A percentile compares a stretch with the other conserved stretches of the same genome.
phyloP scores from a whole-genome alignment of 164 flowering plant species.

The Umbellularia californica region DNA sequence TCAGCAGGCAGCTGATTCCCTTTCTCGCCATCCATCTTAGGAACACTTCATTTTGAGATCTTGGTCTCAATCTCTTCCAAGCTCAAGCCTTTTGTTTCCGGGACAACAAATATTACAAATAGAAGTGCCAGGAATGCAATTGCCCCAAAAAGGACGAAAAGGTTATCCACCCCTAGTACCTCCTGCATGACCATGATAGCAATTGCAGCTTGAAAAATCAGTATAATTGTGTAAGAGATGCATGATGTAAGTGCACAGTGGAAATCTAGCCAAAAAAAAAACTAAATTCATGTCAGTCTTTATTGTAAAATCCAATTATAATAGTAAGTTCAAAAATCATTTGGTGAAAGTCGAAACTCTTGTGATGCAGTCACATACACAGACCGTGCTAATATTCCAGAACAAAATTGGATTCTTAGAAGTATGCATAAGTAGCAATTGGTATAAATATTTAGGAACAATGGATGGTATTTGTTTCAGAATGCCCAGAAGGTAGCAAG shows the following conservation, averaged over 20 bases:
- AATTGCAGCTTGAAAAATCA: background rate
- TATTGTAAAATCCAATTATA: no score
- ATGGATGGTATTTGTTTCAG: background rate
- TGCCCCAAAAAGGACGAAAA: conserved; percentile 76
- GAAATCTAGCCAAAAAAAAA: no score
- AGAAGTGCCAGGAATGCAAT: conserved; percentile 67
- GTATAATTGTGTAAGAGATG: background rate
- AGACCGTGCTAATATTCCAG: no score
- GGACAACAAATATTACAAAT: conserved; percentile 52
- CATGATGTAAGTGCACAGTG: no score
- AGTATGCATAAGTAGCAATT: no score
- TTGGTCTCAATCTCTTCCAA: conserved; percentile 68
- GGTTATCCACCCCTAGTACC: conserved; percentile 71
- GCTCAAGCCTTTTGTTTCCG: conserved; percentile 95
- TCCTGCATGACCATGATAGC: conserved; percentile 45
- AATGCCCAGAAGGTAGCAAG: background rate
- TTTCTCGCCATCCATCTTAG: background rate
- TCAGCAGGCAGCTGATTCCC: conserved; percentile 1
- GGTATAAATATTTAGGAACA: no score
- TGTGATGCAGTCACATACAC: no score
- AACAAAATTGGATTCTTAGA: no score
- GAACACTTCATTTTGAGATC: conserved; percentile 34
- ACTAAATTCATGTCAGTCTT: no score
- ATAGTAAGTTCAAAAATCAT: no score
- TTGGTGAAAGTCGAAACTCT: no score